These are phyloP conservation scores for Populus hybrid DNA, from an alignment of 441 rosid species.

Conservation along the genomic window DNA sequence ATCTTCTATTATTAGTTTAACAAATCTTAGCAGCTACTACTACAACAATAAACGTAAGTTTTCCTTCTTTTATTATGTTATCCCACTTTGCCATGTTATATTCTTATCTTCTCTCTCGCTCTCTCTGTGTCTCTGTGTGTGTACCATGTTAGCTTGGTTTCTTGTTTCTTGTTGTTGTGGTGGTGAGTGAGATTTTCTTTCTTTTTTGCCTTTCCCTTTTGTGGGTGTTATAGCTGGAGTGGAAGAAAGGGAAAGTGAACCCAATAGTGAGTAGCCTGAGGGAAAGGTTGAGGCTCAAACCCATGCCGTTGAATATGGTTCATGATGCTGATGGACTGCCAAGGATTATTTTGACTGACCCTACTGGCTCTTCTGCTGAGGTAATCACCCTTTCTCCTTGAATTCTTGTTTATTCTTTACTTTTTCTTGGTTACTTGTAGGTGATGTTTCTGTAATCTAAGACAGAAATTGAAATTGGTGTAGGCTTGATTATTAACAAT, in stretches of 20 bases:
- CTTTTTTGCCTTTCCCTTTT: conserved; percentile 1
- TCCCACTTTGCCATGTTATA: not conserved
- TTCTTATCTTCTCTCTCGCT: not conserved
- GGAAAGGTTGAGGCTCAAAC: conserved; percentile 35
- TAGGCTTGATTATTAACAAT: not conserved
- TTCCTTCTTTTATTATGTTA: conserved; percentile 17
- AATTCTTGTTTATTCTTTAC: not conserved
- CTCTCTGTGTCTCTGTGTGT: not conserved
- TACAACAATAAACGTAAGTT: conserved; percentile 41
- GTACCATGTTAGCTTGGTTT: not conserved
- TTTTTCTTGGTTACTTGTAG: not conserved
- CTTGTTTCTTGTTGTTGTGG: not conserved
- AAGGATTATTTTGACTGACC: conserved; percentile 65
- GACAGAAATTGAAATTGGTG: not conserved
- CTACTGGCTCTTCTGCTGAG: conserved; percentile 81
- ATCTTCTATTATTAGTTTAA: not conserved
- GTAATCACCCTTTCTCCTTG: conserved; percentile 25
- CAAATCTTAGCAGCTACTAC: conserved; percentile 3
- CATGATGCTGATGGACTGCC: conserved; percentile 61
- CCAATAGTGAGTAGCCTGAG: conserved; percentile 46
- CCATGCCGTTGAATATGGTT: conserved; percentile 66
- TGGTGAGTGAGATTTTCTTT: not conserved
- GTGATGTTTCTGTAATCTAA: not conserved
- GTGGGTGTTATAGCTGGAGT: conserved; percentile 44
- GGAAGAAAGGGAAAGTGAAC: conserved; percentile 55